Percentiles rank a stretch among this genome's conserved stretches.
Evolutionary conservation across 1,284 basidiomycete genomes (phyloP).

Genomic region (Sanguinoderma infundibulare): DNA sequence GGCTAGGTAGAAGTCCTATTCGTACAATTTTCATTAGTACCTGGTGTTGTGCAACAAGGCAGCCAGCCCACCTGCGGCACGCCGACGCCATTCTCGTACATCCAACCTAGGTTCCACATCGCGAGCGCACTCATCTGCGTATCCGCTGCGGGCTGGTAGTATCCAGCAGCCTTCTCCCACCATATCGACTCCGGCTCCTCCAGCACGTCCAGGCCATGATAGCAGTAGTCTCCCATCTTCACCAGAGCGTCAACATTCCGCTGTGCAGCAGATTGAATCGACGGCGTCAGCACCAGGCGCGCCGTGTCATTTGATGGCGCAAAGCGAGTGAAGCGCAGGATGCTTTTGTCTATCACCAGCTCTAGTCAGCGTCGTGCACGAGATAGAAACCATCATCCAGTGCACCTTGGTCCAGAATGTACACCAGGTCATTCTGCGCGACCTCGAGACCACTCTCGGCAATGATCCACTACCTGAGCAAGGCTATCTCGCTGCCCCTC

Average conservation of each 20-base stretch:
- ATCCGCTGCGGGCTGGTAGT: conserved; percentile 93
- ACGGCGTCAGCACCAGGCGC: conserved; percentile 85
- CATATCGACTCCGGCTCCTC: conserved; percentile 63
- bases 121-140: conserved; percentile 91
- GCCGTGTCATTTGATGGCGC: conserved; percentile 82
- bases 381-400: too few relatives aligned
- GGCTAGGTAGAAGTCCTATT: conserved; percentile 92
- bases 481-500: conserved; percentile 69
- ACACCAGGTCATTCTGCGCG: conserved; percentile 96
- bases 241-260: conserved; percentile 95
- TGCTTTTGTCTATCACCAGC: conserved; percentile 66
- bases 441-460: conserved; percentile 92
- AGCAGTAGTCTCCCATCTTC: conserved; percentile 97
- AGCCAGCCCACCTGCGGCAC: conserved; percentile 70
- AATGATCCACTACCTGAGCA: conserved; percentile 94
- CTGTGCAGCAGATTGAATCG: conserved; percentile 94
- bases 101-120: conserved; percentile 99
- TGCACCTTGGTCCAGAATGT: conserved; percentile 88
- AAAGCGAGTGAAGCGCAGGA: conserved; percentile 71
- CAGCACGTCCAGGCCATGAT: conserved; percentile 80
- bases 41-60: not conserved
- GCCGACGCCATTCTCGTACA: conserved; percentile 97
- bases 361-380: too few relatives aligned
- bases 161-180: conserved; percentile 88
- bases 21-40: not conserved